Conservation (phyloP, 2,329 filamentous ascomycete species). For the Fusarium clavum region DNA sequence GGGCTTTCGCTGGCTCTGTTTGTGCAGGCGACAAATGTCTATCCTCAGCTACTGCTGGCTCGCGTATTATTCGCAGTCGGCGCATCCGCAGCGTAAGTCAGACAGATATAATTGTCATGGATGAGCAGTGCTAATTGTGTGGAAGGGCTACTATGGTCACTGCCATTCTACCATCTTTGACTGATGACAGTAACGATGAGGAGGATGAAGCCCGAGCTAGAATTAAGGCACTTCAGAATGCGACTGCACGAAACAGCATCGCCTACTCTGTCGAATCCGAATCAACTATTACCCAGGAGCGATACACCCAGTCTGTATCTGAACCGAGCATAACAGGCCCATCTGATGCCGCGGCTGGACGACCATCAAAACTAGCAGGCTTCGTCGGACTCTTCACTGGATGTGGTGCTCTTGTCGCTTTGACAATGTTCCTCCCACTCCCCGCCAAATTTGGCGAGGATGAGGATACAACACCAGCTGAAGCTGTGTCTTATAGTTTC, state of each 20-base stretch:
- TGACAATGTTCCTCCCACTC: constrained; percentile 85
- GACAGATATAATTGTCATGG: background rate
- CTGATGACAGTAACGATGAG: constrained; percentile 59
- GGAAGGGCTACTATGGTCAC: constrained; percentile 91
- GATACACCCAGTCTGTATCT: constrained; percentile 58
- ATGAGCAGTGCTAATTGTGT: constrained; percentile 22
- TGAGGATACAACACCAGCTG: constrained; percentile 75
- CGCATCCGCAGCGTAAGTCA: constrained; percentile 81
- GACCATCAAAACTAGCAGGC: constrained; percentile 77
- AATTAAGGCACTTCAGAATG: constrained; percentile 52
- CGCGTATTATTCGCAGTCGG: constrained; percentile 90
- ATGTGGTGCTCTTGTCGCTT: constrained; percentile 86
- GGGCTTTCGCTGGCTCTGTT: constrained; percentile 81
- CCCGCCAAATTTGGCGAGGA: constrained; percentile 81
- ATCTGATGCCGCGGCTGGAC: constrained; percentile 50
- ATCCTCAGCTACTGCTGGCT: constrained; percentile 87
- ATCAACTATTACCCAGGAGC: constrained; percentile 77
- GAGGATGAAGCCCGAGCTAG: constrained; percentile 43
- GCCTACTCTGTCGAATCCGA: constrained; percentile 79
- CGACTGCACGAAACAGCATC: constrained; percentile 65
- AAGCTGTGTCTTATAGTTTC: constrained; percentile 85
- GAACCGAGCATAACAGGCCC: constrained; percentile 43
- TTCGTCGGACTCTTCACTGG: constrained; percentile 94
- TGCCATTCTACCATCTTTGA: constrained; percentile 83
- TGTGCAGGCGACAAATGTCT: constrained; percentile 87